Evolutionary conservation across 169 alveolate species (phyloP).

Genomic region (Amoebophrya sp.): DNA sequence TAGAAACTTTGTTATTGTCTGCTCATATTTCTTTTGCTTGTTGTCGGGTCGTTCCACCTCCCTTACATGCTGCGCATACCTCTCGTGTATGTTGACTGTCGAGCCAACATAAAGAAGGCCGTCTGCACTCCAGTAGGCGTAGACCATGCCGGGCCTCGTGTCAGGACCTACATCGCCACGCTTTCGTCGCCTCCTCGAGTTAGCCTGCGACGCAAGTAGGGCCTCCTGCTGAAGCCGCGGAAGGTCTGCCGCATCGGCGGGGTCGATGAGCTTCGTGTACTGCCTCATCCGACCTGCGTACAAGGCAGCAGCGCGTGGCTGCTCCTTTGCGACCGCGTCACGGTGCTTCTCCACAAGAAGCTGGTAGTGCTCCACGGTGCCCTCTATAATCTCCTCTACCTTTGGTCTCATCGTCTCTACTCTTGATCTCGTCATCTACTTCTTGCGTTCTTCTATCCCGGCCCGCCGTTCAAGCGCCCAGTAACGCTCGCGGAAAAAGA

Average conservation of each 20-base stretch:
- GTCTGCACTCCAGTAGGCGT: background rate
- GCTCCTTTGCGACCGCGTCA: background rate
- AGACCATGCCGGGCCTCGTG: background rate
- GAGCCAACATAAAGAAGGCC: background rate
- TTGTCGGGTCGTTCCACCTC: background rate
- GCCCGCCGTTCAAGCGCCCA: background rate
- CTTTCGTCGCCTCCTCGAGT: background rate
- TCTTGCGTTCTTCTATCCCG: background rate
- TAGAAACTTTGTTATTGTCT: no score
- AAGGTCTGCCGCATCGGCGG: background rate
- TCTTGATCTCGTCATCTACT: background rate
- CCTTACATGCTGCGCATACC: background rate
- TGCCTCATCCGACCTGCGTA: background rate
- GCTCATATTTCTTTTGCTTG: background rate
- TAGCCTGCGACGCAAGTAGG: background rate
- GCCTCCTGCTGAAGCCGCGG: background rate
- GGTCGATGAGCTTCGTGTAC: background rate
- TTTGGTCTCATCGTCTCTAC: background rate
- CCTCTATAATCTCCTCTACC: background rate
- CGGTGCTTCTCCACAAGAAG: background rate
- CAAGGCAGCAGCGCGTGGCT: background rate
- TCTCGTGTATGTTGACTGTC: background rate
- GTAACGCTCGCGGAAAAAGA: background rate
- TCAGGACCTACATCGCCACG: background rate
- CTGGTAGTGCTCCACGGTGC: background rate